These are phyloP conservation scores for Picea sitchensis DNA, from an alignment of 75 land plant species.

Conservation along the genomic window DNA sequence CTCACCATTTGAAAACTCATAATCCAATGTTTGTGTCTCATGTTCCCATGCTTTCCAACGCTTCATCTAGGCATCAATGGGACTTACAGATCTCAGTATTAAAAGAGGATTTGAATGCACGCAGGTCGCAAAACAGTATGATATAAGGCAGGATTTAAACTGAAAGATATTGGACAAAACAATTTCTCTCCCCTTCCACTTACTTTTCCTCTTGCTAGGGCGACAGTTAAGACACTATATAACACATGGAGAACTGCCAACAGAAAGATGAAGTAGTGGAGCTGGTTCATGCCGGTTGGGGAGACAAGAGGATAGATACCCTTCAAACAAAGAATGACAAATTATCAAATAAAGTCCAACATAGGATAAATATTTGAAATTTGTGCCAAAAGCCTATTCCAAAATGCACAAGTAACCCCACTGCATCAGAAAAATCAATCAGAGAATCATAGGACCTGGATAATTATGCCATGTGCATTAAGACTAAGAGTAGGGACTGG, in stretches of 20 bases:
- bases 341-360: neutral
- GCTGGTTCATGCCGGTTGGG: conserved; percentile 33
- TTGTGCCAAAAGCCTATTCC: neutral
- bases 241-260: conserved; percentile 45
- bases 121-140: neutral
- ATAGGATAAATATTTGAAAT: neutral
- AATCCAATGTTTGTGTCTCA: conserved; percentile 28
- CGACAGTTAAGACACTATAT: conserved; percentile 41
- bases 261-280: conserved; percentile 45
- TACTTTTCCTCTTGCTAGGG: conserved; percentile 43
- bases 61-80: conserved; percentile 18
- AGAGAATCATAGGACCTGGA: neutral
- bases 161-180: no score
- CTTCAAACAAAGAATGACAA: conserved; percentile 17
- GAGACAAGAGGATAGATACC: conserved; percentile 38
- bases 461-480: neutral
- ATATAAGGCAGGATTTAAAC: neutral
- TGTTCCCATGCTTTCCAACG: conserved; percentile 31
- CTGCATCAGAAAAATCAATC: neutral
- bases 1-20: conserved; percentile 29
- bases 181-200: neutral
- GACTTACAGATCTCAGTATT: neutral
- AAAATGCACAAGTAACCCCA: neutral
- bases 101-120: neutral
- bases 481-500: neutral